A percentile compares a stretch with the other conserved stretches of the same genome.
Evolutionary conservation across 2,329 filamentous ascomycete species (phyloP).

Genomic region (Scytalidium sp.): DNA sequence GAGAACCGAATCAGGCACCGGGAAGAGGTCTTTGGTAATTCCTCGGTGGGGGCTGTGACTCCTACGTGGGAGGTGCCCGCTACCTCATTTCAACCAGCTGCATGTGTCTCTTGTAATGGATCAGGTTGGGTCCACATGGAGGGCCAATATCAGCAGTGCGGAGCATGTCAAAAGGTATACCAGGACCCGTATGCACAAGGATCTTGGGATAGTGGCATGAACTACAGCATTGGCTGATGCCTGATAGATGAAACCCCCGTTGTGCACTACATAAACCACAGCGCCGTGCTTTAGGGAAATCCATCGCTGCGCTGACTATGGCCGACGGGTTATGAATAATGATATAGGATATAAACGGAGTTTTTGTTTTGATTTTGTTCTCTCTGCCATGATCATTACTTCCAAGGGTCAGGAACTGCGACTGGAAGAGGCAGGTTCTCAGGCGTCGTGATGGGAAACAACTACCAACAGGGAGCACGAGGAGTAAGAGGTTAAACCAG

Average conservation of each 20-base stretch:
- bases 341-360: no score
- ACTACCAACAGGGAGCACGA: neutral
- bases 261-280: no score
- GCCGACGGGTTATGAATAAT: no score
- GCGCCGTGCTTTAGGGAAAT: no score
- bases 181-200: neutral
- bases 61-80: neutral
- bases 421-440: no score
- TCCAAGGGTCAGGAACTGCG: no score
- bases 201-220: neutral
- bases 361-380: no score
- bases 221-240: neutral
- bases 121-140: neutral
- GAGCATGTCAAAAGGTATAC: neutral
- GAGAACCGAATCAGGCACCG: slow-evolving; percentile 11
- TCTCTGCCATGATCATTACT: no score
- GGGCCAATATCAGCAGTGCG: neutral
- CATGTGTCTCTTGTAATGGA: neutral
- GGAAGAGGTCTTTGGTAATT: neutral
- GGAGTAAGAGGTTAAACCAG: neutral
- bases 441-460: no score
- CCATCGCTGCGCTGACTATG: no score
- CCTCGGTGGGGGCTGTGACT: neutral
- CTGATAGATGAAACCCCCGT: no score
- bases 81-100: neutral